phyloP scores from a whole-genome alignment of 2,329 filamentous ascomycete species.

The Chalaropsis thielavioides region DNA sequence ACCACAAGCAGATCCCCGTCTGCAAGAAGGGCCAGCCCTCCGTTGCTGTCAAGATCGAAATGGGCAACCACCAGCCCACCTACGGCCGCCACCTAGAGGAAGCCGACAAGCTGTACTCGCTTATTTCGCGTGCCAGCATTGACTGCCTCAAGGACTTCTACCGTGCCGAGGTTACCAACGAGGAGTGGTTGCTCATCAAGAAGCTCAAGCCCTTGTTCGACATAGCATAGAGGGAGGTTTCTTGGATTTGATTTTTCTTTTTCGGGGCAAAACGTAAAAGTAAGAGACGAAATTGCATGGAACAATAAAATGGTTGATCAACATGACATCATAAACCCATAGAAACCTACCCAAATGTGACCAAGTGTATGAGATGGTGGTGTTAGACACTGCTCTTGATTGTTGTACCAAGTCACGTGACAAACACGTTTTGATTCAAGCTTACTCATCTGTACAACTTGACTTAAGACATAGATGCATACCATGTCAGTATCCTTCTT shows the following conservation, averaged over 20 bases:
- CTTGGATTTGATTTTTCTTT: neutral
- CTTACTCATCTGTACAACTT: neutral
- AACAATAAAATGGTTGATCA: neutral
- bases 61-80: constrained; percentile 75
- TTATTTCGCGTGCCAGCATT: constrained; percentile 77
- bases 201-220: constrained; percentile 94
- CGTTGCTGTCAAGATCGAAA: constrained; percentile 94
- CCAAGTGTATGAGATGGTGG: no score
- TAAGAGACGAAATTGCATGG: neutral
- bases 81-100: constrained; percentile 96
- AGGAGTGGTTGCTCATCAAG: constrained; percentile 89
- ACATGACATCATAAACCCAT: neutral
- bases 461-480: neutral
- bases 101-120: constrained; percentile 71
- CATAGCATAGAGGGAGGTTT: constrained; percentile 42
- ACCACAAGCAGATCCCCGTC: constrained; percentile 84
- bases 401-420: neutral
- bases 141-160: constrained; percentile 96
- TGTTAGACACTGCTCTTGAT: neutral
- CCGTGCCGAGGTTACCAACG: constrained; percentile 68
- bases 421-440: neutral
- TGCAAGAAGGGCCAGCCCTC: constrained; percentile 97
- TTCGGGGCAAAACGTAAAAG: neutral
- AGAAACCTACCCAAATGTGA: no score
- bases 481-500: neutral